These are phyloP conservation scores for Daedaleopsis nitida DNA, from an alignment of 768 basidiomycete genomes.

Conservation along the genomic window DNA sequence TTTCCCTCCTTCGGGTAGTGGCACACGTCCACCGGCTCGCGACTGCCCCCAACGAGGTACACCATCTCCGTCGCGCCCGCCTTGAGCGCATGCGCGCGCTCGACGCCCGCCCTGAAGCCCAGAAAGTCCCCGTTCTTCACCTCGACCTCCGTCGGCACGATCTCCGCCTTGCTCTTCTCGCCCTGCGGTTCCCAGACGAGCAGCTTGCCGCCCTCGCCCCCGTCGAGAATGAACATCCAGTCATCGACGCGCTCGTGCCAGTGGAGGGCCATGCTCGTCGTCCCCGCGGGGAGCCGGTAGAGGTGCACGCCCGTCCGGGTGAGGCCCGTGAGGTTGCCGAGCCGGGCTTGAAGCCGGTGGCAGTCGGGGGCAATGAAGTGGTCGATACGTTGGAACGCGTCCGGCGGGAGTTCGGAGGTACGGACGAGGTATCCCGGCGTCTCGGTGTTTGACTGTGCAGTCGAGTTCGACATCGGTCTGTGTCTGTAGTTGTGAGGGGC, in stretches of 20 bases:
- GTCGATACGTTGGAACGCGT: background rate
- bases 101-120: slow-evolving; percentile 23
- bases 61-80: slow-evolving; percentile 24
- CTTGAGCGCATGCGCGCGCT: slow-evolving; percentile 21
- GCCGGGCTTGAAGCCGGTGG: slow-evolving; percentile 2
- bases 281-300: slow-evolving; percentile 11
- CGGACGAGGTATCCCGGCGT: slow-evolving; percentile 4
- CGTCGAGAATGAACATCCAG: slow-evolving; percentile 17
- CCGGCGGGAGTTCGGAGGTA: background rate
- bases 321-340: slow-evolving; percentile 11
- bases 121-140: slow-evolving; percentile 25
- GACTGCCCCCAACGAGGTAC: slow-evolving; percentile 28
- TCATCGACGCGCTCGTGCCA: slow-evolving; percentile 17
- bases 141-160: slow-evolving; percentile 18
- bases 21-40: slow-evolving; percentile 22
- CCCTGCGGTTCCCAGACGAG: slow-evolving; percentile 1
- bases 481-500: no score
- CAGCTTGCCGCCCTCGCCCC: slow-evolving; percentile 8
- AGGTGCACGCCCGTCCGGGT: slow-evolving; percentile 13
- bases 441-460: background rate
- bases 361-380: slow-evolving; percentile 5
- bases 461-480: background rate
- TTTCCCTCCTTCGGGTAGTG: slow-evolving; percentile 21
- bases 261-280: slow-evolving; percentile 12
- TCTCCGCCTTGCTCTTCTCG: slow-evolving; percentile 1